Percentiles rank a stretch among this genome's conserved stretches.
Evolutionary conservation across 2,329 filamentous ascomycete genomes (phyloP).

Genomic region (Aspergillus quadrilineatus): DNA sequence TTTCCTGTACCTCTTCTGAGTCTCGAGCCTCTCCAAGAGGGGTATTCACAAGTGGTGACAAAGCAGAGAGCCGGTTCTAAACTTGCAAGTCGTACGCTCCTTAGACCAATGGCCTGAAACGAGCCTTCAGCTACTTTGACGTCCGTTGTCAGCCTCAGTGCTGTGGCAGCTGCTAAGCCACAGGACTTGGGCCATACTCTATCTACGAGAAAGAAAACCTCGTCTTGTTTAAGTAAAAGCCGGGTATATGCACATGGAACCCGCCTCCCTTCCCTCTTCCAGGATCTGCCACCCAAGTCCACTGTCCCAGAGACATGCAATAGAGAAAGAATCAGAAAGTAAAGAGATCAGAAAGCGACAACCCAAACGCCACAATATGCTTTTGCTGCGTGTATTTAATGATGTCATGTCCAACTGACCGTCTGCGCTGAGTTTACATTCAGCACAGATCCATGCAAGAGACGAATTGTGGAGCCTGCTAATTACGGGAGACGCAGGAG

Average conservation of each 20-base stretch:
- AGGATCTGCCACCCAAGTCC: not conserved
- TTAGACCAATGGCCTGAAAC: too few relatives aligned
- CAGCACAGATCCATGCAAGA: not conserved
- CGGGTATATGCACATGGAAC: conserved; percentile 7
- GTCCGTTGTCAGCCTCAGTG: not conserved
- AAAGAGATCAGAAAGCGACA: not conserved
- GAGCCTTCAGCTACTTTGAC: not conserved
- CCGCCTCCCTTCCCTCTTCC: not conserved
- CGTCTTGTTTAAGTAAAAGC: not conserved
- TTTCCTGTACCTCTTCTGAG: not conserved
- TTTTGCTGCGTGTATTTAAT: conserved; percentile 5
- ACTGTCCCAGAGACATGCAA: not conserved
- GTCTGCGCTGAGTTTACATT: not conserved
- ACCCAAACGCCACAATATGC: conserved; percentile 17
- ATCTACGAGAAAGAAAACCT: not conserved
- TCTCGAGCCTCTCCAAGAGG: too few relatives aligned
- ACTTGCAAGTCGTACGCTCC: too few relatives aligned
- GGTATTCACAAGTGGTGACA: too few relatives aligned
- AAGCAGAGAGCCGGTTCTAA: too few relatives aligned
- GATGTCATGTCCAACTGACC: not conserved
- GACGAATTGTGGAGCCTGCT: not conserved
- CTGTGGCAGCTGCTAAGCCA: not conserved
- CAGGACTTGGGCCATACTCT: not conserved
- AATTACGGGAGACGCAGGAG: not conserved
- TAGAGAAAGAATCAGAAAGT: not conserved